Evolutionary conservation across 768 basidiomycete genomes (phyloP).

Genomic region (Leccinum aurantiacum): DNA sequence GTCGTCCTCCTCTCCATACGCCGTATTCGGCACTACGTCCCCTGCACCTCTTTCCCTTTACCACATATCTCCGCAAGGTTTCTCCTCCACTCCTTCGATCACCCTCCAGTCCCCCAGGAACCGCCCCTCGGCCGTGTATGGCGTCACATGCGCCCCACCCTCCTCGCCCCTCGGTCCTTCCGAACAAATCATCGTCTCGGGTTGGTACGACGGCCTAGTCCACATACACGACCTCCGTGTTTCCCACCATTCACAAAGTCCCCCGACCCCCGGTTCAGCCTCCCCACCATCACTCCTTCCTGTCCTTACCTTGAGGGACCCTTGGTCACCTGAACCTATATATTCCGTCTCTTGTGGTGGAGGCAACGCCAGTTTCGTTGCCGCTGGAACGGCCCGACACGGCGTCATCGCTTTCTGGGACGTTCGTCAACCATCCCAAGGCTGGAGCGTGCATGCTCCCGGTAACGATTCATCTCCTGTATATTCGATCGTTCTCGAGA

Average conservation of each 20-base stretch:
- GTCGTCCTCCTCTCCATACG: conserved; percentile 53
- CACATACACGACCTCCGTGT: conserved; percentile 75
- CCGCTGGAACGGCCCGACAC: conserved; percentile 76
- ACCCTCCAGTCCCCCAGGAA: conserved; percentile 43
- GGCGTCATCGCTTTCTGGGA: conserved; percentile 84
- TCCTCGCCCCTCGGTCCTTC: conserved; percentile 70
- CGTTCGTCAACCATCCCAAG: conserved; percentile 55
- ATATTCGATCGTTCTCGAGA: conserved; percentile 71
- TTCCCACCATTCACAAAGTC: conserved; percentile 19
- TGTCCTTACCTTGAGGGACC: conserved; percentile 61
- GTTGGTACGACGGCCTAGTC: conserved; percentile 80
- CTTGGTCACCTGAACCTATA: conserved; percentile 65
- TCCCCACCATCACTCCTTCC: conserved; percentile 46
- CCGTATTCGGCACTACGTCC: conserved; percentile 64
- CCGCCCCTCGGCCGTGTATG: conserved; percentile 65
- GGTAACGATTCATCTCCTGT: conserved; percentile 79
- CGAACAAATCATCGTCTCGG: conserved; percentile 69
- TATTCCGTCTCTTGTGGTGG: conserved; percentile 78
- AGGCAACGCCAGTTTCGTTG: conserved; percentile 61
- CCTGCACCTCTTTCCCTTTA: conserved; percentile 59
- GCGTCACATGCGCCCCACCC: conserved; percentile 58
- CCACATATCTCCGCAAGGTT: conserved; percentile 44
- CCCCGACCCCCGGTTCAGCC: background rate
- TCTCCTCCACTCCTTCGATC: conserved; percentile 48
- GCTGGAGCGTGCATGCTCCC: conserved; percentile 81